Base-by-base conservation (phyloP, 1,139 yeast species). In the Sugiyamaella xylanicola region DNA sequence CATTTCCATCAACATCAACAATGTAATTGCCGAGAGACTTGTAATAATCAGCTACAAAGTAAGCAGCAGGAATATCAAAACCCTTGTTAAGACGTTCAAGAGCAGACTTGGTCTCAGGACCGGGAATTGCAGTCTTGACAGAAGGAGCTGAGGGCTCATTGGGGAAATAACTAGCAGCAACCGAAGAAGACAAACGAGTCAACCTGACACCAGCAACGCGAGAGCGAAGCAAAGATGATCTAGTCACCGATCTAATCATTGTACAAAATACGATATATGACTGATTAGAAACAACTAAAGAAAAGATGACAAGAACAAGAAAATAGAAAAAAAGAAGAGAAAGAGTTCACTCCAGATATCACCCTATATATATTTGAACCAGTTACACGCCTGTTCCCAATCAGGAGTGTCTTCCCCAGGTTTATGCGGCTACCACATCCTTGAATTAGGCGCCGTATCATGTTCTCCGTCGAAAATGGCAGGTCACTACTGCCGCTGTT, bases 11-110 rank as follows among this genome's bases (percentile, higher is more conserved):
- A 35, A 76, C 85, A 66, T 86, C 93, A 49, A 76, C 82, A 55
- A 86, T 77, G 72, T 86, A 86, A 77, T 86, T 86, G 63, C 93
- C 93, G 27, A 69, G 59, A 1, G 91, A 84, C 67, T 84, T 83
- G 61, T 77, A 77, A 72, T 86, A 86, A 71, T 86, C 92, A 54
- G 82, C 85, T 55, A 84, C 74, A 68, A 85, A 85, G 74, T 85
- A 83, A 43, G 84, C 83, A 48, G 89, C 83, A 67, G 86, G 77
- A 57, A 84, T 72, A 65, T 86, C 92, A 62, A 82, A 84, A 13
- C 82, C 82, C 60, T 78, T 70, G 63, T 77, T 77, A 59, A 87
- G 78, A 22, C 79, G 67, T 54, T 74, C 73, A 60, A 82, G 72
- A 21, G 70, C 76, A 39, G 72, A 77, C 64, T 75, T 68, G 56